Conservation (phyloP, 2,329 filamentous ascomycete species). For the Venturia aucupariae region DNA sequence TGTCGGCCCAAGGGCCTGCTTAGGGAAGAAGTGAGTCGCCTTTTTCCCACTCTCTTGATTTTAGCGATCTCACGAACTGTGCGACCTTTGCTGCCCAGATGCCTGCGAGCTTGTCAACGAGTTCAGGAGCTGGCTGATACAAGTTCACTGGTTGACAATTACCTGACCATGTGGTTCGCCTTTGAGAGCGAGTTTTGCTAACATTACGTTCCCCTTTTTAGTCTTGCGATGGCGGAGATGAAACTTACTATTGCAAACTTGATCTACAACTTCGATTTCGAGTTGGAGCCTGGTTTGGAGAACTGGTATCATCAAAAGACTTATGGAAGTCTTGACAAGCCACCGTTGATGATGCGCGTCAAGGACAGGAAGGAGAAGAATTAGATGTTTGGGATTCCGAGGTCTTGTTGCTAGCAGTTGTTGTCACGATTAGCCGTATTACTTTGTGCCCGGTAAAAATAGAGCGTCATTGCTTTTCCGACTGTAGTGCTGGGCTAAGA, state of each 20-base stretch:
- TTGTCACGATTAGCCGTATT: too few relatives aligned
- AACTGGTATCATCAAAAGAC: conserved; percentile 21
- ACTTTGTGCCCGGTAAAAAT: too few relatives aligned
- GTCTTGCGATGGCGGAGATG: conserved; percentile 30
- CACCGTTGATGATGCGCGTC: background rate
- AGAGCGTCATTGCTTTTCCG: too few relatives aligned
- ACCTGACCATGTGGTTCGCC: too few relatives aligned
- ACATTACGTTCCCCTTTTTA: background rate
- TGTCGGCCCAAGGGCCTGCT: conserved; percentile 24
- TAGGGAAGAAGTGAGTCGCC: conserved; percentile 21
- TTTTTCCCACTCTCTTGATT: too few relatives aligned
- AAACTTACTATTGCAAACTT: conserved; percentile 31
- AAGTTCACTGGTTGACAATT: too few relatives aligned
- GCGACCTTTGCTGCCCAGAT: too few relatives aligned
- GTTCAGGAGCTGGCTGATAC: too few relatives aligned
- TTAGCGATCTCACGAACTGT: too few relatives aligned
- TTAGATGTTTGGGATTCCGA: background rate
- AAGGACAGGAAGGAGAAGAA: background rate
- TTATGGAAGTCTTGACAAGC: conserved; percentile 28
- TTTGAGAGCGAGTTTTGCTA: background rate
- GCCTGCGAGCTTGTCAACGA: too few relatives aligned
- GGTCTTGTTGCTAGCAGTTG: too few relatives aligned
- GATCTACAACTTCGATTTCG: conserved; percentile 32
- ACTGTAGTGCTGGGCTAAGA: too few relatives aligned
- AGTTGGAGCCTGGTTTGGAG: conserved; percentile 20